Evolutionary conservation across 257 asterid genomes (phyloP), one percentile per base, ranked within the genome.

Genomic region (Phtheirospermum japonicum): DNA sequence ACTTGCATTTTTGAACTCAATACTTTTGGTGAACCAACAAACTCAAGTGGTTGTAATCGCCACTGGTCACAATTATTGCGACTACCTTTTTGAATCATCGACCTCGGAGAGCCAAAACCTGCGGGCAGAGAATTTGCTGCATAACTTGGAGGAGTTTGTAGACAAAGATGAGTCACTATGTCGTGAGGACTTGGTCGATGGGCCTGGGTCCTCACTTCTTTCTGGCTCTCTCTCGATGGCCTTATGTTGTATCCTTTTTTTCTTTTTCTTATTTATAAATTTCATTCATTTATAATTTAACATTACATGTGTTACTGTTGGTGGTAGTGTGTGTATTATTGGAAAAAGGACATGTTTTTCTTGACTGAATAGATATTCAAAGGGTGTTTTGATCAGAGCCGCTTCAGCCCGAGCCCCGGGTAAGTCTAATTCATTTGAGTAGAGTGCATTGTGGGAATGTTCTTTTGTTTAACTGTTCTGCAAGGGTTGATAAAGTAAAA

Each of bases 191-290:
- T 78, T 77, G 4, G 87, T 83, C 9, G 80, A 77, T 63, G 90
- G 89, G 32, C 85, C 85, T 9, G 83, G 88, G 34, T 74, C 76
- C 75, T 78, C 98, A 0, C 91, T 91, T 66, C 95, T 88, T 23
- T 86, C 96, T 19, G 96, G 96, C 57, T 85, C 96, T 58, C 92
- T 91, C 45, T 91, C 98, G 18, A 86, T 88, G 96, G 98, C 98
- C 7, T 79, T 91, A n/a, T 91, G 96, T 64, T 88, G 95, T 91
- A 91, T 91, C 95, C 96, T 79, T 37, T 34, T 13, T 13, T 18
- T 56, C 5, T 46, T 5, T 20, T 26, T 17, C 64, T 11, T 13
- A 42, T 67, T 48, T 43, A 23, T 23, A 4, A 6, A 6, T 14
- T 48, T 18, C 20, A 6, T 30, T 33, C 13, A 39, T 17, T 17